Conservation (phyloP, 2,329 filamentous ascomycete species). For the Cordyceps cateniannulata region DNA sequence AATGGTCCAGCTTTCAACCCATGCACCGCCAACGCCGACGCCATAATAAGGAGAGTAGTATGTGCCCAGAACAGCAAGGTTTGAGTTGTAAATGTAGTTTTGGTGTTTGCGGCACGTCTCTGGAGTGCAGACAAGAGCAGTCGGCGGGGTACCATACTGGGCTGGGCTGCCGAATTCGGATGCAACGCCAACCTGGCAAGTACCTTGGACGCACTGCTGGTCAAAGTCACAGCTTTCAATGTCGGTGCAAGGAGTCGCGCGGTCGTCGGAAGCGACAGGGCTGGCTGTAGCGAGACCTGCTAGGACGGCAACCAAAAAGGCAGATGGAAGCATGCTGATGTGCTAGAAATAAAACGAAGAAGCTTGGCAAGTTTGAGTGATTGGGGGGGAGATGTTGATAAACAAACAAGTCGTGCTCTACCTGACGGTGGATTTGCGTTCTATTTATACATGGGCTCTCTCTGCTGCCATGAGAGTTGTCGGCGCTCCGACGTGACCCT, state of each 20-base stretch:
- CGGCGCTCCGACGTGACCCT: too few relatives aligned
- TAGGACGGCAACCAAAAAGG: background rate
- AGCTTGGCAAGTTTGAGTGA: too few relatives aligned
- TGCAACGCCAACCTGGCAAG: background rate
- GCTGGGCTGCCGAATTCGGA: background rate
- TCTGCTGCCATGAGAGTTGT: too few relatives aligned
- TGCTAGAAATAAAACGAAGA: too few relatives aligned
- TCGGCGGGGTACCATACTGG: background rate
- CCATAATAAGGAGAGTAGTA: background rate
- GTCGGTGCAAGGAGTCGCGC: background rate
- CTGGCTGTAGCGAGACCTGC: background rate
- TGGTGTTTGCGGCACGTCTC: background rate
- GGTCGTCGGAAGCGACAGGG: background rate
- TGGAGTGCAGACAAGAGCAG: background rate
- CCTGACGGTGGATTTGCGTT: too few relatives aligned
- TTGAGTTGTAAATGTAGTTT: background rate
- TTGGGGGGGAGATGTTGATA: too few relatives aligned
- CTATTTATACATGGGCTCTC: too few relatives aligned
- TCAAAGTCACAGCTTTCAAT: background rate
- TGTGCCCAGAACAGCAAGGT: background rate
- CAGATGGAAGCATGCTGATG: too few relatives aligned
- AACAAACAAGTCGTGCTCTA: too few relatives aligned
- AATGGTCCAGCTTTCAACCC: background rate
- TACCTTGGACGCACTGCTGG: background rate
- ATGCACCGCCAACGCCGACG: background rate